Conservation (phyloP, 2,329 filamentous ascomycete species). For the Lasiodiplodia sp. region DNA sequence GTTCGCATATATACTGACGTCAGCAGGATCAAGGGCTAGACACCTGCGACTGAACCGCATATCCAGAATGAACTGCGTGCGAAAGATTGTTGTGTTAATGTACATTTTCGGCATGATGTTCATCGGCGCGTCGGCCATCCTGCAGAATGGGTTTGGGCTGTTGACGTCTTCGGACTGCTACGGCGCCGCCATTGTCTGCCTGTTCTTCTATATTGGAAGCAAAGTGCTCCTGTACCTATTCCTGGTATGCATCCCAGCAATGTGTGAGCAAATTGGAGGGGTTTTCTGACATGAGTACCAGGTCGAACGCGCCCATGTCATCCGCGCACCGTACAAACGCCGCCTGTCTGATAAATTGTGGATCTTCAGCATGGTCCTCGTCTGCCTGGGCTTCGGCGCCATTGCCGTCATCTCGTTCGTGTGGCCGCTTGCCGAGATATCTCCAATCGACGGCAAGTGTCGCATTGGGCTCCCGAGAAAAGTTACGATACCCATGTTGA, state of each 20-base stretch:
- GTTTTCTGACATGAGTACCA: conserved; percentile 41
- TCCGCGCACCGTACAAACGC: conserved; percentile 43
- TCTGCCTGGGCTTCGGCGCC: conserved; percentile 39
- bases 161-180: conserved; percentile 39
- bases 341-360: conserved; percentile 46
- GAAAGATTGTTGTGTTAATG: conserved; percentile 43
- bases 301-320: conserved; percentile 49
- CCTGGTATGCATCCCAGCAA: conserved; percentile 11
- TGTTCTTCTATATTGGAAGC: conserved; percentile 47
- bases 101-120: conserved; percentile 47
- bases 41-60: conserved; percentile 34
- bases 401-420: conserved; percentile 42
- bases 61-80: conserved; percentile 39
- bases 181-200: conserved; percentile 46
- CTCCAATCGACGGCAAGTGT: not conserved
- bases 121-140: conserved; percentile 42
- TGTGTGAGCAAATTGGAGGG: not conserved
- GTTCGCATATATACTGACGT: not conserved
- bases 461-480: not conserved
- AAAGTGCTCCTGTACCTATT: conserved; percentile 41
- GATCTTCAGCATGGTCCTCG: conserved; percentile 40
- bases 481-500: not conserved
- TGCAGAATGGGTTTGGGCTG: conserved; percentile 44
- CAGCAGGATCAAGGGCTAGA: conserved; percentile 38
- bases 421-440: conserved; percentile 2